Percentiles rank a stretch among this genome's conserved stretches.
These are phyloP conservation scores for Dactylorhiza incarnata DNA, from an alignment of 106 monocot species.

Conservation along the genomic window DNA sequence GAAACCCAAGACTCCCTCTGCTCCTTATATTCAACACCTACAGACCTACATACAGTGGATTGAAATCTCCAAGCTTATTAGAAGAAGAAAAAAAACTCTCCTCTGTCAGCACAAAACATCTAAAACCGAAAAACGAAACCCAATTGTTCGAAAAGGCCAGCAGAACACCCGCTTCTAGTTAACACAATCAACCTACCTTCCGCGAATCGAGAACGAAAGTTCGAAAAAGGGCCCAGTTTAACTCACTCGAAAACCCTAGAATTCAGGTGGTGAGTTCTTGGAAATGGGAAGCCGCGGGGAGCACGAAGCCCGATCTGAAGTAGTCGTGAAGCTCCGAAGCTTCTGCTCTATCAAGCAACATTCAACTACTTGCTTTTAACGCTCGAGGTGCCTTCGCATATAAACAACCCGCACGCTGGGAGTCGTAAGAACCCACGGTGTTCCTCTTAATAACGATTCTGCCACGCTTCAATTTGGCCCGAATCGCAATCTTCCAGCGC, in stretches of 20 bases:
- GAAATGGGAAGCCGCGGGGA: background rate
- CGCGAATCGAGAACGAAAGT: conserved; percentile 3
- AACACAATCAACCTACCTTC: conserved; percentile 3
- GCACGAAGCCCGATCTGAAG: background rate
- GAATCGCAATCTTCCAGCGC: too few species aligned
- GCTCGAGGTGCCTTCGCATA: too few species aligned
- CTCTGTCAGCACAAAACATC: background rate
- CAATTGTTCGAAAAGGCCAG: background rate
- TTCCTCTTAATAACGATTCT: background rate
- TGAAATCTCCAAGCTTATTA: background rate
- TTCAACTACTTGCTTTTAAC: background rate
- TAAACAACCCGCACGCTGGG: too few species aligned
- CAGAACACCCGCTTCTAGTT: background rate
- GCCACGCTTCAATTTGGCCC: background rate
- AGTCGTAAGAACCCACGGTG: too few species aligned
- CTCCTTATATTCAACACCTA: background rate
- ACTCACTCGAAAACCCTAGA: background rate
- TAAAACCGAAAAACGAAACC: background rate
- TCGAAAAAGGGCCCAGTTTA: background rate
- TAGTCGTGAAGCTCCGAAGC: background rate
- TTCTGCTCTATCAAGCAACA: background rate
- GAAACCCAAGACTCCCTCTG: background rate
- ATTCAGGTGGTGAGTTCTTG: background rate
- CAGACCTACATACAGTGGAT: background rate
- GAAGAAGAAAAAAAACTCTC: background rate